Conservation (phyloP, 306 rosid species). For the Lathyrus aphaca region DNA sequence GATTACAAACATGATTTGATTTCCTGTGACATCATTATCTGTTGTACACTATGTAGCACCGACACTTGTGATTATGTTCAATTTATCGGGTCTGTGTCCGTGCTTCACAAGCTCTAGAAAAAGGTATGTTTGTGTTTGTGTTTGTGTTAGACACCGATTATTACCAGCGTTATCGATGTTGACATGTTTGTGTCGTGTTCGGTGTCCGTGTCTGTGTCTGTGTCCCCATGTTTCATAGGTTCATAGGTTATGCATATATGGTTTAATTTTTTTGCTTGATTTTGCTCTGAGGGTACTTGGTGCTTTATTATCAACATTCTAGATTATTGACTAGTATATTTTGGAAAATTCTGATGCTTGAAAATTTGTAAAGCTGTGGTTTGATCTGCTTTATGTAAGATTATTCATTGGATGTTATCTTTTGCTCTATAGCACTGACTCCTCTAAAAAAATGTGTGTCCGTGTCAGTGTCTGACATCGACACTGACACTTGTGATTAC, state of each 20-base stretch:
- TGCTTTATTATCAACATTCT: slow-evolving; percentile 4
- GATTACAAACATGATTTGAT: slow-evolving; percentile 20
- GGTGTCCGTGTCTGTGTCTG: no score
- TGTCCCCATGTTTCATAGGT: no score
- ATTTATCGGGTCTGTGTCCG: no score
- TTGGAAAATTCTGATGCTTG: slow-evolving; percentile 25
- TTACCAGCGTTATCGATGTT: no score
- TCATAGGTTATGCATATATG: slow-evolving; percentile 17
- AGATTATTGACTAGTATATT: slow-evolving; percentile 6
- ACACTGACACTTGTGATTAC: neutral
- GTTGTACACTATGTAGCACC: neutral
- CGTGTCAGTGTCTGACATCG: neutral
- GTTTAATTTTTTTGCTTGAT: slow-evolving; percentile 32
- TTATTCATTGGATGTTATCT: neutral
- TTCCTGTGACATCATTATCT: neutral
- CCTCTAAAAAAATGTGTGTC: neutral
- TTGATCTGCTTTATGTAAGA: slow-evolving; percentile 29
- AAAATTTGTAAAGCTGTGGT: slow-evolving; percentile 14
- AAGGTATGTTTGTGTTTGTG: no score
- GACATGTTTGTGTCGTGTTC: no score
- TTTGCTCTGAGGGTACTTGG: slow-evolving; percentile 13
- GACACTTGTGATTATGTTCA: no score
- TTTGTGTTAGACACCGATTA: no score
- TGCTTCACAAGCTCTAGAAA: no score
- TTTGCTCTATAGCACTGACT: neutral